Percentiles rank a stretch among this genome's conserved stretches.
Evolutionary conservation across 257 asterid species (phyloP).

Genomic region (Solanum chmielewskii): DNA sequence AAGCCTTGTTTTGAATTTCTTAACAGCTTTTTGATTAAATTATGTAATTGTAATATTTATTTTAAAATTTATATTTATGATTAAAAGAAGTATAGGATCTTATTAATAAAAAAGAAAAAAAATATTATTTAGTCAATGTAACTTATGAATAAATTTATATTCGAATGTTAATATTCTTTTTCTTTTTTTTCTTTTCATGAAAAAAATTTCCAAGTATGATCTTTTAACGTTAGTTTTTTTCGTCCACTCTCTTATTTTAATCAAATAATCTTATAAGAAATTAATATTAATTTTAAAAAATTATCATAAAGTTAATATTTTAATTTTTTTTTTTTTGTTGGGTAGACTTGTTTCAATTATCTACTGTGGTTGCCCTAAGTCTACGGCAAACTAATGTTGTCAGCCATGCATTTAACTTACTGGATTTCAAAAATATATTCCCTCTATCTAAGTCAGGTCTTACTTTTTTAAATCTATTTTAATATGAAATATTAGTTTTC

Average conservation of each 20-base stretch:
- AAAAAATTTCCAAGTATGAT: not conserved
- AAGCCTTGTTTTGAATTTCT: not conserved
- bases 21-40: not conserved
- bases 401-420: not conserved
- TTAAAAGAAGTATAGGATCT: not conserved
- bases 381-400: not conserved
- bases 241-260: not conserved
- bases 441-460: too few species aligned
- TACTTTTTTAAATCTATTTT: too few species aligned
- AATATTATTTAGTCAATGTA: not conserved
- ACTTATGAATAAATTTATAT: not conserved
- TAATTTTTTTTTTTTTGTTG: too few species aligned
- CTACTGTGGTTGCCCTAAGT: not conserved
- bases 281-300: too few species aligned
- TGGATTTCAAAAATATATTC: too few species aligned
- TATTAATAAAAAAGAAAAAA: too few species aligned
- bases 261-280: not conserved
- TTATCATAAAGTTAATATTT: too few species aligned
- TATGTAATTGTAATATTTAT: too few species aligned
- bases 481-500: too few species aligned
- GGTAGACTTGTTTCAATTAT: not conserved
- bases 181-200: not conserved
- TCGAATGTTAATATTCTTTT: not conserved
- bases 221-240: not conserved
- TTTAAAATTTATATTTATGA: not conserved